Conservation (phyloP, 495 filamentous ascomycete genomes). For the Tetracladium marchalianum region DNA sequence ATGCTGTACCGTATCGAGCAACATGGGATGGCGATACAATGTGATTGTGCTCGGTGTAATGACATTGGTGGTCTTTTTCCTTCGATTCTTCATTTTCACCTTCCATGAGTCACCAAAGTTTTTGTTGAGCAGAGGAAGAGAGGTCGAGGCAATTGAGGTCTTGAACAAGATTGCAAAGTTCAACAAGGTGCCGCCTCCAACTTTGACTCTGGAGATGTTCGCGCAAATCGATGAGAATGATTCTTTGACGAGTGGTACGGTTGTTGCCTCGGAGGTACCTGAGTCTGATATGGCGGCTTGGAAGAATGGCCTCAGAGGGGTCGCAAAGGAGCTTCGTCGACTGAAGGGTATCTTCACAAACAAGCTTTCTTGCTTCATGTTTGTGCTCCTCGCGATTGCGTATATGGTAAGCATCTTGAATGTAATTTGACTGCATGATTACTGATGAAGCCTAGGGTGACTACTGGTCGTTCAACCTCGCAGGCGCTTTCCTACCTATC, state of each 20-base stretch:
- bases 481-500: conserved; percentile 30
- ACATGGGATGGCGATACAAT: conserved; percentile 47
- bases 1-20: conserved; percentile 38
- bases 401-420: too few species aligned
- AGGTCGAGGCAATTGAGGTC: conserved; percentile 31
- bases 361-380: too few species aligned
- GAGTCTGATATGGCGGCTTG: too few species aligned
- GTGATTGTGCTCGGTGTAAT: conserved; percentile 33
- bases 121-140: conserved; percentile 30
- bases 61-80: conserved; percentile 32
- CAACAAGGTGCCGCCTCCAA: conserved; percentile 14
- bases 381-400: too few species aligned
- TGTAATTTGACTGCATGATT: conserved; percentile 11
- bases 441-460: neutral
- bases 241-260: too few species aligned
- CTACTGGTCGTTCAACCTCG: neutral
- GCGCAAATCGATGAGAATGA: too few species aligned
- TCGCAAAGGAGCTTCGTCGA: too few species aligned
- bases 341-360: too few species aligned
- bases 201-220: neutral
- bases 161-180: conserved; percentile 30
- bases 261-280: too few species aligned
- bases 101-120: conserved; percentile 39
- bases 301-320: too few species aligned
- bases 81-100: conserved; percentile 33